Base-by-base conservation (phyloP, 257 asterid species). In the Linderniella brevidens region DNA sequence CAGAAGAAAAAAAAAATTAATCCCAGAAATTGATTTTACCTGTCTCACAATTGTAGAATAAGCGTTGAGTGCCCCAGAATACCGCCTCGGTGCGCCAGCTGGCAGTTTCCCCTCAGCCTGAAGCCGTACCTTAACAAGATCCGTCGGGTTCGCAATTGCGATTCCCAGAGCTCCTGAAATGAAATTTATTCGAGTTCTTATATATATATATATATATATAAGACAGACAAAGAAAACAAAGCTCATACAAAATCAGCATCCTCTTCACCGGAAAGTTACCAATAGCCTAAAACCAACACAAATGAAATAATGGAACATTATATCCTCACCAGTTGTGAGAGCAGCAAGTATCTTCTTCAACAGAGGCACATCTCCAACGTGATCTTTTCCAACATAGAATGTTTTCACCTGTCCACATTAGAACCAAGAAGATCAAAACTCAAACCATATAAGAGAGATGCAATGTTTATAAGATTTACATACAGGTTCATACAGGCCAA, bases 51-150 rank as follows among this genome's bases (percentile, higher is more conserved):
- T 90, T 8, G 87, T 90, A 43, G 94, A 79, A 64, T 90, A 90
- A 19, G 99, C 99, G 75, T 82, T 81, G 46, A 90, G 48, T 19
- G 99, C 93, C 49, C 99, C 99, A 46, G 96, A 65, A 61, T 90
- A 90, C 60, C 94, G 94, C 71, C 86, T 81, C 3, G 96, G 93
- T 50, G 80, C 96, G 52, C 94, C 96, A 40, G 93, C 80, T 36
- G 96, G 74, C 56, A 90, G 67, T 62, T 81, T 90, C 18, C 99
- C 99, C 68, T 90, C 99, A 43, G 96, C 78, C 68, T 90, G 99
- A 64, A 90, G 94, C 49, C 99, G 68, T 50, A 90, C 99, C 70
- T 90, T 90, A 19, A 90, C 99, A 42, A 90, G 96, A 73, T 90
- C 99, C 4, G 99, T 90, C 44, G 99, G 99, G 68, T 85, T 90